Evolutionary conservation across 495 filamentous ascomycete genomes (phyloP), one percentile per base, ranked within the genome.

Genomic region (Penicillium simplicissimum): DNA sequence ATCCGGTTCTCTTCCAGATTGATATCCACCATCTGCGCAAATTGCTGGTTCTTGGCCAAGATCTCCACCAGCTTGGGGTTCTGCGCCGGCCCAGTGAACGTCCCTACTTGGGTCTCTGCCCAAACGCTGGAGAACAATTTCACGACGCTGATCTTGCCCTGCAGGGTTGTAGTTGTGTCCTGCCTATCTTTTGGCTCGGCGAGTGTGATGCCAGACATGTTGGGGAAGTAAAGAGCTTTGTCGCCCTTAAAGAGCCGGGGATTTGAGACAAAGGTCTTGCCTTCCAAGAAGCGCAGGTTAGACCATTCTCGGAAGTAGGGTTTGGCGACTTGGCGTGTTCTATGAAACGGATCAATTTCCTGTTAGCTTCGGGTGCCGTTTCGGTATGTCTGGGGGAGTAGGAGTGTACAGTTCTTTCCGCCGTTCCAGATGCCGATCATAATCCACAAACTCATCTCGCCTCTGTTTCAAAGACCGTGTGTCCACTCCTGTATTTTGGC

Each of bases 291-390:
- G 5, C 86, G 82, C 78, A 97, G 82, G 73, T 91, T 91, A 55
- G 82, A 82, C 88, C 91, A 96, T 84, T 98, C 93, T 67, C 90
- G 87, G 82, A 96, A 98, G 73, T 98, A 98, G 25, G 92, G 91
- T 60, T 88, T 90, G 13, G 85, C 74, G 63, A 94, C 84, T 75
- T 80, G 81, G 66, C 69, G 70, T 15, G 77, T 82, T 59, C 82
- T 85, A 35, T 14, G 52, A 38, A 36, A n/a, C 40, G 52, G 1
- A 15, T 65, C 57, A 67, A 49, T 15, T 47, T 53, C 1, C 14
- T 14, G 8, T 59, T 37, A 10, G 36, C 37, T 34, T 11, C 6
- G 8, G 5, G 25, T 17, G 7, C 14, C 48, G 15, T 34, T 31
- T n/a, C 48, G 8, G 14, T 17, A 19, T 52, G 28, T 3, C 25